Conservation (phyloP, 2,329 filamentous ascomycete species). For the Colletotrichum cordylinicola region DNA sequence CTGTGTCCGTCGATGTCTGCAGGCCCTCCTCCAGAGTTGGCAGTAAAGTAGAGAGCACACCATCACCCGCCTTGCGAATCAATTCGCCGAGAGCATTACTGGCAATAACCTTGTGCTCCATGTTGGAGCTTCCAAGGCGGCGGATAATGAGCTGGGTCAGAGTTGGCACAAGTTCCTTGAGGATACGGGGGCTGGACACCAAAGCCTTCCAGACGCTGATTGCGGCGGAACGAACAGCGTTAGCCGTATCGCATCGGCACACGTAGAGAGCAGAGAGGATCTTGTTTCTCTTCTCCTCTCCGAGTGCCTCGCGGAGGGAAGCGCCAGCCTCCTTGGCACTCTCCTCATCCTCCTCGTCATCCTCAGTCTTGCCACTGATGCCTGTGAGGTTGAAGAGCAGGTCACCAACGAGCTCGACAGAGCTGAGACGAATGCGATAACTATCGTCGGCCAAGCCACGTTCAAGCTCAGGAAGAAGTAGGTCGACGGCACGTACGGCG, state of each 20-base stretch:
- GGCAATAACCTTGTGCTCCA: constrained; percentile 99
- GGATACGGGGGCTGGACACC: constrained; percentile 87
- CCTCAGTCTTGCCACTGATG: constrained; percentile 79
- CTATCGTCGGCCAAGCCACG: constrained; percentile 96
- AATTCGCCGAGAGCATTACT: constrained; percentile 96
- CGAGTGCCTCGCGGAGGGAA: constrained; percentile 92
- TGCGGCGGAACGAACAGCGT: constrained; percentile 86
- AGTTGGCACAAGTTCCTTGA: constrained; percentile 95
- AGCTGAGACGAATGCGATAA: constrained; percentile 97
- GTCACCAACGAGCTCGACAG: constrained; percentile 95
- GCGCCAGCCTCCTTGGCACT: constrained; percentile 84
- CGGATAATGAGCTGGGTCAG: constrained; percentile 94
- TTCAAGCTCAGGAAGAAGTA: constrained; percentile 92
- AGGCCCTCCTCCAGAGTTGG: constrained; percentile 93
- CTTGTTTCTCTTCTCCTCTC: constrained; percentile 95
- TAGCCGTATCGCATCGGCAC: constrained; percentile 95
- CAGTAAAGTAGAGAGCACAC: constrained; percentile 84
- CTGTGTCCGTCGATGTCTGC: constrained; percentile 84
- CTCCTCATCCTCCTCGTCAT: constrained; percentile 80
- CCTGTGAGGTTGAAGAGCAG: constrained; percentile 97
- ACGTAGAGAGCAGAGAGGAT: constrained; percentile 97
- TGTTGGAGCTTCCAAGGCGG: constrained; percentile 91
- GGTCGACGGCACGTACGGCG: constrained; percentile 90
- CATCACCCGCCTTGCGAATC: constrained; percentile 95
- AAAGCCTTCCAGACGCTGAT: constrained; percentile 96